Conservation (phyloP, 1,284 basidiomycete species). For the Hypsizygus ulmarius region DNA sequence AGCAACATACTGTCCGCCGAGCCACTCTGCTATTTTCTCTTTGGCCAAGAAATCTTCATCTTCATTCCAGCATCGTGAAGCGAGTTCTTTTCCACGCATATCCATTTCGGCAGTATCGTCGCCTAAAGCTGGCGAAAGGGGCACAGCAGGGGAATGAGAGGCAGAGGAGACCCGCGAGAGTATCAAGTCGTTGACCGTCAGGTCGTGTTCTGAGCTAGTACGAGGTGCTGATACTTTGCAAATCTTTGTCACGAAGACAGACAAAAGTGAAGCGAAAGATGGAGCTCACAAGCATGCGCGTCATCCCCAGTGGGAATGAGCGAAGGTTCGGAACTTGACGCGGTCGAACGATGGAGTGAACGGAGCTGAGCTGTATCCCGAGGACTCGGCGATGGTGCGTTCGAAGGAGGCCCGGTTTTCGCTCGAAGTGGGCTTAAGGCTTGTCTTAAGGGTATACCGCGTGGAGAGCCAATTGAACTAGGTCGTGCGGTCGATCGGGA, state of each 20-base stretch:
- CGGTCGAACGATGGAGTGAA: constrained; percentile 62
- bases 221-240: constrained; percentile 21
- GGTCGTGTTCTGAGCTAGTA: constrained; percentile 51
- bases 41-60: constrained; percentile 81
- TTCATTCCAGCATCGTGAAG: constrained; percentile 82
- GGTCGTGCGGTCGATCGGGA: constrained; percentile 41
- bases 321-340: constrained; percentile 77
- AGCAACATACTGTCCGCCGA: constrained; percentile 79
- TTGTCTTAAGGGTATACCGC: constrained; percentile 29
- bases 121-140: constrained; percentile 19
- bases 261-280: neutral
- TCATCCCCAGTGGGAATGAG: constrained; percentile 55
- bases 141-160: constrained; percentile 39
- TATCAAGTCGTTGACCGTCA: constrained; percentile 45
- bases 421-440: constrained; percentile 42
- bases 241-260: constrained; percentile 1
- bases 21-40: constrained; percentile 95
- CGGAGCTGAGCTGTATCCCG: constrained; percentile 53
- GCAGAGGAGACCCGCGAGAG: constrained; percentile 42
- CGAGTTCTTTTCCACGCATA: constrained; percentile 68
- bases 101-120: constrained; percentile 62
- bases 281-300: constrained; percentile 42
- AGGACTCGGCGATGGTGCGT: constrained; percentile 23
- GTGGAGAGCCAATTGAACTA: constrained; percentile 28
- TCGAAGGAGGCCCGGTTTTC: constrained; percentile 37